These are phyloP conservation scores for Haplosporangium gracile DNA, from an alignment of 192 early-diverging fungal species.

Conservation along the genomic window DNA sequence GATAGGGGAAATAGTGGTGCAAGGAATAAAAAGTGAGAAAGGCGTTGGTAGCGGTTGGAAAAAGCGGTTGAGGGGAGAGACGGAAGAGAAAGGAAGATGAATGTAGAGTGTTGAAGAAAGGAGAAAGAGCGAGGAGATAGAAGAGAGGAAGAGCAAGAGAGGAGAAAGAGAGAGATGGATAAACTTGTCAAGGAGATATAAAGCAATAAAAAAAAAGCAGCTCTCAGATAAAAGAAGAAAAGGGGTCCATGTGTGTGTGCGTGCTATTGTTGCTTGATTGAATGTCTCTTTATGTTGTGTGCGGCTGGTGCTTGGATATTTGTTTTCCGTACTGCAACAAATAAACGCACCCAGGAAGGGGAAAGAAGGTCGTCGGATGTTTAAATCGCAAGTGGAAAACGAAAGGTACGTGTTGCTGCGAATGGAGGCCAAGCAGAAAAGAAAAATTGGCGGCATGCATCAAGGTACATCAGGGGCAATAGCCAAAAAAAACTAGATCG, in stretches of 20 bases:
- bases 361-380: slow-evolving; percentile 1
- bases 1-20: not conserved
- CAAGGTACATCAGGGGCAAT: not conserved
- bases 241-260: not conserved
- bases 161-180: not conserved
- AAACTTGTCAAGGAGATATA: not conserved
- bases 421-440: not conserved
- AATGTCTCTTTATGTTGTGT: not conserved
- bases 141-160: not conserved
- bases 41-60: not conserved
- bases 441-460: not conserved
- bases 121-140: not conserved
- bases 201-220: not conserved
- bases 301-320: not conserved
- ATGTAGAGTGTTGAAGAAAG: not conserved
- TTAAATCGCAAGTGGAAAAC: not conserved
- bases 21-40: not conserved
- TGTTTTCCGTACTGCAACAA: not conserved
- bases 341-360: not conserved
- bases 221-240: not conserved
- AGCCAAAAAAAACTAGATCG: not conserved
- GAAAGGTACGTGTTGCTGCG: not conserved
- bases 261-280: not conserved
- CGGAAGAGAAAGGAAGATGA: not conserved
- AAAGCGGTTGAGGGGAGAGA: not conserved